Percentiles rank a stretch among this genome's conserved stretches.
These are phyloP conservation scores for Entomortierella beljakovae DNA, from an alignment of 192 early-diverging fungal genomes.

Conservation along the genomic window DNA sequence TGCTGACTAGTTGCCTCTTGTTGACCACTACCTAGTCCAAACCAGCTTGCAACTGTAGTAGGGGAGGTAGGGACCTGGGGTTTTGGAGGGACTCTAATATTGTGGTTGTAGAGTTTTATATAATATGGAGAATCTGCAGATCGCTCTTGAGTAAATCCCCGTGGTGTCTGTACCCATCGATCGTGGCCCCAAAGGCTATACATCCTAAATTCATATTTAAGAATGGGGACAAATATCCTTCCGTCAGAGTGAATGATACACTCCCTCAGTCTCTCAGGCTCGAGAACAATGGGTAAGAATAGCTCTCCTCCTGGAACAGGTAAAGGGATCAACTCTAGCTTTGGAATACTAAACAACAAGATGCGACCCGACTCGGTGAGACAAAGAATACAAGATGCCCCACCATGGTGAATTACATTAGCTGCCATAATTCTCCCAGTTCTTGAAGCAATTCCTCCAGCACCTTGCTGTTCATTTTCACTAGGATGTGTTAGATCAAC, in stretches of 20 bases:
- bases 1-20: slow-evolving; percentile 27
- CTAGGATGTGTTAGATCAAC: slow-evolving; percentile 15
- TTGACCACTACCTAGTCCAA: slow-evolving; percentile 9
- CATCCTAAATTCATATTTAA: slow-evolving; percentile 42
- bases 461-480: background rate
- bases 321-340: slow-evolving; percentile 34
- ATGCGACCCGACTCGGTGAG: slow-evolving; percentile 40
- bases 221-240: slow-evolving; percentile 41
- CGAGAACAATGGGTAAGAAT: slow-evolving; percentile 30
- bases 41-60: slow-evolving; percentile 13
- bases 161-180: slow-evolving; percentile 29
- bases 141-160: slow-evolving; percentile 17
- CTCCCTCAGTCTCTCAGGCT: slow-evolving; percentile 25
- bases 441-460: background rate
- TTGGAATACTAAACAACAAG: slow-evolving; percentile 41
- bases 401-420: slow-evolving; percentile 40
- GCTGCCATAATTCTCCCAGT: slow-evolving; percentile 39
- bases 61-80: slow-evolving; percentile 5
- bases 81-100: slow-evolving; percentile 29
- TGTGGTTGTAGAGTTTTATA: slow-evolving; percentile 36
- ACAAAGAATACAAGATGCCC: slow-evolving; percentile 41
- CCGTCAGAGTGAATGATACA: slow-evolving; percentile 33
- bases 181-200: slow-evolving; percentile 54
- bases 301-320: slow-evolving; percentile 25
- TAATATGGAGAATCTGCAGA: slow-evolving; percentile 1